Conservation (phyloP, 257 asterid species). For the Solanum bulbocastanum region DNA sequence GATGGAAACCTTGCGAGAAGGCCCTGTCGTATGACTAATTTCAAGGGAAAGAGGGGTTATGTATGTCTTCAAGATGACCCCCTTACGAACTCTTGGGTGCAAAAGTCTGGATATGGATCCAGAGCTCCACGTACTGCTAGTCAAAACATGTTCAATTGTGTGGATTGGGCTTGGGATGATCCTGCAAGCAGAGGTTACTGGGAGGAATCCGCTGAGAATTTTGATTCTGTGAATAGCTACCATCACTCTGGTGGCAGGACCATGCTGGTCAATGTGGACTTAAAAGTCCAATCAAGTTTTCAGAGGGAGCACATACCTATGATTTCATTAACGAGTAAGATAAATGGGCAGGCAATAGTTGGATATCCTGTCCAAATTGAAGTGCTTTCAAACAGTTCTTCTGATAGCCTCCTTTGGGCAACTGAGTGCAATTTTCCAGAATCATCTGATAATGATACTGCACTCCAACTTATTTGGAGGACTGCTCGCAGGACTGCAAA, state of each 20-base stretch:
- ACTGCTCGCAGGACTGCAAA: conserved; percentile 92
- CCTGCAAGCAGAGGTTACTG: conserved; percentile 35
- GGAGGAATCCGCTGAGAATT: conserved; percentile 43
- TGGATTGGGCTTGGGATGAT: conserved; percentile 37
- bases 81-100: conserved; percentile 19
- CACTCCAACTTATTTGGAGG: conserved; percentile 69
- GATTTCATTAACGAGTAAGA: conserved; percentile 69
- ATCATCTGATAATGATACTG: conserved; percentile 30
- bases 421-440: conserved; percentile 37
- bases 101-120: conserved; percentile 31
- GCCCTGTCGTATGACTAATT: conserved; percentile 21
- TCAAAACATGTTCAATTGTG: conserved; percentile 23
- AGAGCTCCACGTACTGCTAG: conserved; percentile 23
- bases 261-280: conserved; percentile 66
- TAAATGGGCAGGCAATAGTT: conserved; percentile 76
- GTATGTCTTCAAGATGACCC: conserved; percentile 24
- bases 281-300: conserved; percentile 73
- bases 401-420: conserved; percentile 36
- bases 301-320: conserved; percentile 67
- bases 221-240: conserved; percentile 30
- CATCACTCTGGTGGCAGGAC: conserved; percentile 35
- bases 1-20: conserved; percentile 35
- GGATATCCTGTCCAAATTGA: conserved; percentile 85
- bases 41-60: conserved; percentile 27
- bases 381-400: conserved; percentile 46